Evolutionary conservation across 2,329 filamentous ascomycete genomes (phyloP), one percentile per base, ranked within the genome.

Genomic region (Lecanicillium sp.): DNA sequence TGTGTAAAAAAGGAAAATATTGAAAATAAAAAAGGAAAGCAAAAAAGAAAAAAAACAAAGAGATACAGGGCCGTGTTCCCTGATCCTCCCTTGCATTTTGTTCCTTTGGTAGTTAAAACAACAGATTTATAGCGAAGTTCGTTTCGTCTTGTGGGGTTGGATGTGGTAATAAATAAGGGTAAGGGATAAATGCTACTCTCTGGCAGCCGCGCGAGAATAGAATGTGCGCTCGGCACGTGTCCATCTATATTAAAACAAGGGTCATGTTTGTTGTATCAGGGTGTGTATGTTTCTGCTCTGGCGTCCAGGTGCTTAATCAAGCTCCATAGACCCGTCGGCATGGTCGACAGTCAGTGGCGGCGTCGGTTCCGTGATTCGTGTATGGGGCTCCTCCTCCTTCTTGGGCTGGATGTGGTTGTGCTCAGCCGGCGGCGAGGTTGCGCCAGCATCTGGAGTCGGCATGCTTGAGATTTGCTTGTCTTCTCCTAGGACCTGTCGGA

Each of bases 311-410:
- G n/a, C 43, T 14, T 50, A 64, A 38, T 65, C 63, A 16, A 65
- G 50, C 18, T 65, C 63, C 63, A 65, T 65, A 9, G 51, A 44
- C 29, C 55, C 51, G 43, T 63, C 60, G 18, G 52, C 58, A 29
- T 61, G 56, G 34, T 64, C 60, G 30, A 62, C 57, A 22, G 60
- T 64, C 4, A 59, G 62, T 5, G 60, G 60, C 29, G 60, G 60
- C 16, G 60, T 64, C 12, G 60, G 60, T 43, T 63, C 60, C 12
- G 58, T 55, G n/a, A 62, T 48, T 25, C 47, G 55, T 30, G 43
- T 50, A 40, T 50, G 48, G 9, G 48, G 38, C 30, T 58, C 50
- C 18, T 51, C 48, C 20, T 55, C 56, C 17, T 52, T 42, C 38
- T 47, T 43, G 9, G 48, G 43, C 34, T 54, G 55, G 29, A 51